Percentiles rank a stretch among this genome's conserved stretches.
Evolutionary conservation across 805 yeast species (phyloP).

Genomic region (Blastobotrys terrestris): DNA sequence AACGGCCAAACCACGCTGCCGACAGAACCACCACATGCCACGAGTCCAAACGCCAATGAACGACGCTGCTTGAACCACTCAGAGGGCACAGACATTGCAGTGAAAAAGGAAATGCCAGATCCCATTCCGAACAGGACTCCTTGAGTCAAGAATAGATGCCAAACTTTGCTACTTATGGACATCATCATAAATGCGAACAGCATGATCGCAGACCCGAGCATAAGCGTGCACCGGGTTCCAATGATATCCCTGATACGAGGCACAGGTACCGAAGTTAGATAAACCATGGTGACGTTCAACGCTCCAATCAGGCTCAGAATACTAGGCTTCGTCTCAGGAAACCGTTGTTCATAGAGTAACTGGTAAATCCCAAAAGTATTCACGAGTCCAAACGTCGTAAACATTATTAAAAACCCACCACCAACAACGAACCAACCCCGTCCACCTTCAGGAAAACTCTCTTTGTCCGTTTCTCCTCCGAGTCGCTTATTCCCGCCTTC

Average conservation of each 20-base stretch:
- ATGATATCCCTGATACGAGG: slow-evolving; percentile 37
- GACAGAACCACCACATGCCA: slow-evolving; percentile 43
- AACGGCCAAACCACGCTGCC: slow-evolving; percentile 50
- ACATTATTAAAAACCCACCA: slow-evolving; percentile 40
- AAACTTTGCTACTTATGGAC: slow-evolving; percentile 39
- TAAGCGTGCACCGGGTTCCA: slow-evolving; percentile 36
- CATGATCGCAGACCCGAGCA: slow-evolving; percentile 40
- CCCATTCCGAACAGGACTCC: slow-evolving; percentile 47
- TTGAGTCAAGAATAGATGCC: slow-evolving; percentile 50
- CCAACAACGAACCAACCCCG: slow-evolving; percentile 48
- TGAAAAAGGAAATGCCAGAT: slow-evolving; percentile 39
- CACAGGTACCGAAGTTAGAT: slow-evolving; percentile 34
- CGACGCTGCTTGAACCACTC: slow-evolving; percentile 44
- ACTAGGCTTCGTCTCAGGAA: slow-evolving; percentile 39
- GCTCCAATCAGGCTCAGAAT: slow-evolving; percentile 51
- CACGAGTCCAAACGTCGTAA: slow-evolving; percentile 53
- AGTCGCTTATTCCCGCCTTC: background rate
- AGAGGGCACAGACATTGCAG: slow-evolving; percentile 40
- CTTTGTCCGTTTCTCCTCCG: slow-evolving; percentile 25
- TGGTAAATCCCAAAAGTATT: slow-evolving; percentile 56
- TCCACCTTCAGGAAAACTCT: slow-evolving; percentile 42
- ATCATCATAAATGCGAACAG: slow-evolving; percentile 42
- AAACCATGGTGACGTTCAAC: slow-evolving; percentile 42
- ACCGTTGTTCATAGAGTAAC: slow-evolving; percentile 40
- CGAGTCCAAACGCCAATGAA: slow-evolving; percentile 45